Base-by-base conservation (phyloP, 2,329 filamentous ascomycete genomes). In the Talaromyces sp. region DNA sequence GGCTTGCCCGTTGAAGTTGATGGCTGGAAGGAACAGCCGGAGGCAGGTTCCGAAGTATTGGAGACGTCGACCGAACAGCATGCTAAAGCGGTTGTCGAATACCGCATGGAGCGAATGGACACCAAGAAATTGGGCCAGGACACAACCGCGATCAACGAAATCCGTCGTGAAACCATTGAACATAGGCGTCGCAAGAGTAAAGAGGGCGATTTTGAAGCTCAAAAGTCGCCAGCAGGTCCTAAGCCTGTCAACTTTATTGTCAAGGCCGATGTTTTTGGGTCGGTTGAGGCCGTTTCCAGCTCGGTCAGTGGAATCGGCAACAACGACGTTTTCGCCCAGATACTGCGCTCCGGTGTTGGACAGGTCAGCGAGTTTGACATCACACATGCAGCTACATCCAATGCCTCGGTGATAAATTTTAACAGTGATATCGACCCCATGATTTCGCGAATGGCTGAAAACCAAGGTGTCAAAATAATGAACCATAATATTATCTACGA, bases 231-330 rank as follows among this genome's bases (percentile, higher is more conserved):
- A 0, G 72, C 76, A 33, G 82, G 83, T 0, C 81, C 83, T 14
- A 79, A 82, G 63, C 78, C 83, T 16, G 83, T 96, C 55, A 89
- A 89, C 68, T 95, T 98, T 75, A 86, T 95, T 62, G 82, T 99
- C 78, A 96, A 96, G 76, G 93, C 89, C 59, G 95, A 99, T 69
- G 95, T 98, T 18, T 90, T 89, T 64, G 95, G 95, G 42, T 98
- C 94, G 0, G 92, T 93, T 0, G 95, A 99, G 79, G 95, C 95
- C 2, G 89, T 98, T 2, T 82, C 88, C 63, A 89, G 91, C 56
- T 88, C 89, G 8, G 83, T 99, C 62, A 80, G 87, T 64, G 86
- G 89, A 63, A 82, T 97, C 65, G 92, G 93, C 65, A 96, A 89
- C 77, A 87, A 92, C 68, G 92, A 98, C 73, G 88, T 97, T 44